Evolutionary conservation across 176 grass and related monocot species (phyloP).

Genomic region (Ensete glaucum): DNA sequence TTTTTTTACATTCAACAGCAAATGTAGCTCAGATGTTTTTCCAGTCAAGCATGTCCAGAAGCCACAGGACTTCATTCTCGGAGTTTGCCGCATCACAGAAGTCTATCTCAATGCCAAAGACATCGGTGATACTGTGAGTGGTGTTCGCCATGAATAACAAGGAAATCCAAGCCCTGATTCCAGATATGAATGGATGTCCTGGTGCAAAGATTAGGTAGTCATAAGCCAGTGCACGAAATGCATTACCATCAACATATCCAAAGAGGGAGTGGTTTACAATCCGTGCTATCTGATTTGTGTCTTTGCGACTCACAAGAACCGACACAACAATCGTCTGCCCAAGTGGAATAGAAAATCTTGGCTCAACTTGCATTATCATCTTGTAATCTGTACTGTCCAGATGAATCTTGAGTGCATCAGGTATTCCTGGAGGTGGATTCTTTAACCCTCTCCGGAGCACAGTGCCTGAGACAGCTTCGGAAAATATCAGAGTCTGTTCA

Average conservation of each 20-base stretch:
- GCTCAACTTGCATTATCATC: slow-evolving; percentile 10
- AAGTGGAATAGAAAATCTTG: neutral
- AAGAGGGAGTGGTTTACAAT: slow-evolving; percentile 4
- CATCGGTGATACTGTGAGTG: neutral
- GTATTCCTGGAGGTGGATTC: slow-evolving; percentile 11
- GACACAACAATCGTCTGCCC: slow-evolving; percentile 3
- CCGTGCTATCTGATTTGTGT: slow-evolving; percentile 11
- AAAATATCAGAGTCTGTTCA: slow-evolving; percentile 9
- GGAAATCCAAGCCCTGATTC: slow-evolving; percentile 18
- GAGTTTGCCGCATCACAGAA: slow-evolving; percentile 12
- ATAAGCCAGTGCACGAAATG: slow-evolving; percentile 2
- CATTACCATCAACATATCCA: slow-evolving; percentile 15
- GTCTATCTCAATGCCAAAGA: slow-evolving; percentile 19
- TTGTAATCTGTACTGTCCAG: slow-evolving; percentile 3
- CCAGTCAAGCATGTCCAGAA: slow-evolving; percentile 22
- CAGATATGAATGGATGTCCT: slow-evolving; percentile 9
- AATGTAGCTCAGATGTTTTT: neutral
- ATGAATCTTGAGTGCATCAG: neutral
- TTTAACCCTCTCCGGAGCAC: neutral
- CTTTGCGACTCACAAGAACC: slow-evolving; percentile 1
- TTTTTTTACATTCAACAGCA: neutral
- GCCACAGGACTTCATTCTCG: slow-evolving; percentile 16
- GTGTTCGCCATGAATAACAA: slow-evolving; percentile 6
- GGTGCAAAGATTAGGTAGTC: slow-evolving; percentile 11
- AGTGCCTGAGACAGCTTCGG: slow-evolving; percentile 8